Percentiles rank a stretch among this genome's conserved stretches.
Conservation (phyloP, 2,329 filamentous ascomycete species). For the Simplicillium aogashimaense region DNA sequence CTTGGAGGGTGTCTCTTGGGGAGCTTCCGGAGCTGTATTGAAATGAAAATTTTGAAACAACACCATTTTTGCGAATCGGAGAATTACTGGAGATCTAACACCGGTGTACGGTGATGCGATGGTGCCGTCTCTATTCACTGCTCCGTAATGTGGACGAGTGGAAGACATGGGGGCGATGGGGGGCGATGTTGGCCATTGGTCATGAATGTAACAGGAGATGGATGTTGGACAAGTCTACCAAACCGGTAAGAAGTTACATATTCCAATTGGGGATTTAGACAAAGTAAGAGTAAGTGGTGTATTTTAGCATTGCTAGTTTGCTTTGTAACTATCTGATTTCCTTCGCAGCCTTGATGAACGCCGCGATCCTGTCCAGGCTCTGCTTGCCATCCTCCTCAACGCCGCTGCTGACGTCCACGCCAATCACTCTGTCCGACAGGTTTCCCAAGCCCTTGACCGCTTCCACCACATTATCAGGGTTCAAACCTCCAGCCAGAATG, state of each 20-base stretch:
- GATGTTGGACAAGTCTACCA: neutral
- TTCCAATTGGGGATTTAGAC: neutral
- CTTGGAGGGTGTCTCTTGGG: neutral
- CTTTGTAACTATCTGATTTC: constrained; percentile 31
- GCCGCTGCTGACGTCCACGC: constrained; percentile 89
- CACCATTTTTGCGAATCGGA: no score
- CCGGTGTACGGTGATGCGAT: no score
- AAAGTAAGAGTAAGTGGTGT: neutral
- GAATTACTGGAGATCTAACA: neutral
- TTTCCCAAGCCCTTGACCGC: constrained; percentile 54
- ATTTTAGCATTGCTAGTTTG: neutral
- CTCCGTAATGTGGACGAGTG: no score
- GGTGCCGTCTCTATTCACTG: no score
- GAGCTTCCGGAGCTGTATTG: neutral
- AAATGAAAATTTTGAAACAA: neutral
- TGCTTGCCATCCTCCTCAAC: constrained; percentile 80
- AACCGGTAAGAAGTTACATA: neutral
- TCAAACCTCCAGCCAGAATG: constrained; percentile 77
- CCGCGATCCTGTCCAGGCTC: constrained; percentile 67
- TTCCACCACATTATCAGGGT: constrained; percentile 65
- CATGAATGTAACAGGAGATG: neutral
- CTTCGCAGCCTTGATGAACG: constrained; percentile 72
- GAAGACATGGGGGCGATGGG: neutral
- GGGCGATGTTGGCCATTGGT: neutral
- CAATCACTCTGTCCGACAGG: constrained; percentile 54